phyloP scores from a whole-genome alignment of 2,329 filamentous ascomycete genomes.

The Aspergillus ustus region DNA sequence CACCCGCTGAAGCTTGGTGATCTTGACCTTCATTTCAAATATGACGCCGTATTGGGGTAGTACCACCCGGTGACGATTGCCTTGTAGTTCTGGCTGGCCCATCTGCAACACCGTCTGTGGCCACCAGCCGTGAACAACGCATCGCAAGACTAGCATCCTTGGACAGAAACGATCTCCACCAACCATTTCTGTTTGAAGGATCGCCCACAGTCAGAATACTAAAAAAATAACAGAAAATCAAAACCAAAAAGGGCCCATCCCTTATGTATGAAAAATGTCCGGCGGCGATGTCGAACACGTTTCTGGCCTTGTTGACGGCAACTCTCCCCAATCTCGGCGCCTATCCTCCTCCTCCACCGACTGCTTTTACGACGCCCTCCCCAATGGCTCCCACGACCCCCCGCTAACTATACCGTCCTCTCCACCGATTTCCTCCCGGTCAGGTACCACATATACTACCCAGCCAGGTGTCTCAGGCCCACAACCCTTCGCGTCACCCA shows the following conservation, averaged over 20 bases:
- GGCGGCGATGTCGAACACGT: slow-evolving; percentile 47
- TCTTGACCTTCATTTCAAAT: slow-evolving; percentile 31
- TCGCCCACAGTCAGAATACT: slow-evolving; percentile 6
- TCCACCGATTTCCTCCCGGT: slow-evolving; percentile 20
- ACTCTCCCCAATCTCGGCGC: slow-evolving; percentile 35
- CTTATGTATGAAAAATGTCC: slow-evolving; percentile 49
- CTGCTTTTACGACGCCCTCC: slow-evolving; percentile 29
- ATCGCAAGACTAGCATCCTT: slow-evolving; percentile 37
- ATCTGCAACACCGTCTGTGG: slow-evolving; percentile 41
- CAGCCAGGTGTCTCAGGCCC: slow-evolving; percentile 27
- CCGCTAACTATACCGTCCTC: slow-evolving; percentile 32
- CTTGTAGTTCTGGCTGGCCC: slow-evolving; percentile 43
- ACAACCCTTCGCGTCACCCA: slow-evolving; percentile 25
- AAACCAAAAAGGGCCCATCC: slow-evolving; percentile 22
- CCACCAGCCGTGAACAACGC: slow-evolving; percentile 45
- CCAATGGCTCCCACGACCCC: slow-evolving; percentile 31
- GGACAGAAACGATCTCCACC: slow-evolving; percentile 35
- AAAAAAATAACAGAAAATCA: slow-evolving; percentile 10
- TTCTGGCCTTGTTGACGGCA: slow-evolving; percentile 39
- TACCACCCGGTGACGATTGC: slow-evolving; percentile 43
- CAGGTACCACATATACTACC: slow-evolving; percentile 28
- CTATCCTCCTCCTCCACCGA: slow-evolving; percentile 35
- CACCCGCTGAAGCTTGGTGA: slow-evolving; percentile 23
- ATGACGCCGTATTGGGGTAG: slow-evolving; percentile 44
- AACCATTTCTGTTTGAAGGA: slow-evolving; percentile 30